Conservation (phyloP, 2,329 filamentous ascomycete genomes). For the Pestalotiopsis sp. region DNA sequence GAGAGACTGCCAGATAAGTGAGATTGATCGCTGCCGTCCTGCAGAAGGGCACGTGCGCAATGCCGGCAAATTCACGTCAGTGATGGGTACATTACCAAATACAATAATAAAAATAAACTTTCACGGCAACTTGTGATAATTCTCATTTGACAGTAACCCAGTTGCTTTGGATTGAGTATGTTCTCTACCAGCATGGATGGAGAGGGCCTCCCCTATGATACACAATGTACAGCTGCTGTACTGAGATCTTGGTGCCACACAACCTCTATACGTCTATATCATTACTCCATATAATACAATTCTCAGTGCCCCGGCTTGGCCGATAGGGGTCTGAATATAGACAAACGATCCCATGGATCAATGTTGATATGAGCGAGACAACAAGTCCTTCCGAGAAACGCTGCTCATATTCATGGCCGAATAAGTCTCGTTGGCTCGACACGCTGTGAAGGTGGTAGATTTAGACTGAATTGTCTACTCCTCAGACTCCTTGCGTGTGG, state of each 20-base stretch:
- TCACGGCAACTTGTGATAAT: neutral
- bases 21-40: neutral
- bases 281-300: neutral
- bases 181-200: neutral
- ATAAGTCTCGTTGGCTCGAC: neutral
- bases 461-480: conserved; percentile 13
- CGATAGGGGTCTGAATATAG: neutral
- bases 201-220: neutral
- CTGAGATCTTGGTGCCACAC: neutral
- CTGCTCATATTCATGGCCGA: neutral
- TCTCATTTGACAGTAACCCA: neutral
- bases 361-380: neutral
- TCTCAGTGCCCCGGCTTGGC: neutral
- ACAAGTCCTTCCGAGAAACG: neutral
- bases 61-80: neutral
- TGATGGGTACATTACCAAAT: neutral
- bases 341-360: neutral
- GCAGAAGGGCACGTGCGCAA: conserved; percentile 9
- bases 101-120: neutral
- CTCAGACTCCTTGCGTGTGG: conserved; percentile 54
- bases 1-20: conserved; percentile 1
- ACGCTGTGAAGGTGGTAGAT: neutral
- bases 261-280: neutral
- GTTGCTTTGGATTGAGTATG: neutral
- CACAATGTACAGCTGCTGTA: neutral